phyloP scores from a whole-genome alignment of 148 eudicot genomes.

The Euryodendron excelsum region DNA sequence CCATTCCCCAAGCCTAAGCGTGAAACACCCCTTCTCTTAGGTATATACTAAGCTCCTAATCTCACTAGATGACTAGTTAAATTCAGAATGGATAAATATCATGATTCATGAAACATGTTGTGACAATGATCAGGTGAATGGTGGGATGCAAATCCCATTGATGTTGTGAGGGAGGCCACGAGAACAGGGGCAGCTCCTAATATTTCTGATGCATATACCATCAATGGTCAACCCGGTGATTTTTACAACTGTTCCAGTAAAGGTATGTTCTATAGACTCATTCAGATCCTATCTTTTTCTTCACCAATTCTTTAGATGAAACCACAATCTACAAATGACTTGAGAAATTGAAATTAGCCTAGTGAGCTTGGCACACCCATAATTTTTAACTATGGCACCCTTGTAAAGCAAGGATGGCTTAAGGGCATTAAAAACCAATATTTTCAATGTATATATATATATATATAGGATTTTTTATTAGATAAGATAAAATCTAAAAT shows the following conservation, averaged over 20 bases:
- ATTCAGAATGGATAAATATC: not conserved
- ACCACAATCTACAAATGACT: not conserved
- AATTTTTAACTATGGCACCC: not conserved
- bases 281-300: not conserved
- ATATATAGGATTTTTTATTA: not conserved
- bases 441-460: not conserved
- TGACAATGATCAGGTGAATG: slow-evolving; percentile 66
- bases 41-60: slow-evolving; percentile 31
- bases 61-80: not conserved
- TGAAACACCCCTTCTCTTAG: slow-evolving; percentile 76
- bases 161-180: slow-evolving; percentile 64
- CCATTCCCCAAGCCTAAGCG: slow-evolving; percentile 82
- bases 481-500: not conserved
- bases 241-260: slow-evolving; percentile 75
- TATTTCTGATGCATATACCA: slow-evolving; percentile 83
- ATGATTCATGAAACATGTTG: not conserved
- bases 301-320: not conserved
- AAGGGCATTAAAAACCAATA: slow-evolving; percentile 2
- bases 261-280: slow-evolving; percentile 44
- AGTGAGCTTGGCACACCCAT: not conserved
- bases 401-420: not conserved
- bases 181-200: slow-evolving; percentile 82
- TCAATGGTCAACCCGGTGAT: slow-evolving; percentile 96
- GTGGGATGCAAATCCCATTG: slow-evolving; percentile 81
- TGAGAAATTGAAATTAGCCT: not conserved